These are phyloP conservation scores for Thalia dealbata DNA, from an alignment of 176 grass and related monocot genomes.

Conservation along the genomic window DNA sequence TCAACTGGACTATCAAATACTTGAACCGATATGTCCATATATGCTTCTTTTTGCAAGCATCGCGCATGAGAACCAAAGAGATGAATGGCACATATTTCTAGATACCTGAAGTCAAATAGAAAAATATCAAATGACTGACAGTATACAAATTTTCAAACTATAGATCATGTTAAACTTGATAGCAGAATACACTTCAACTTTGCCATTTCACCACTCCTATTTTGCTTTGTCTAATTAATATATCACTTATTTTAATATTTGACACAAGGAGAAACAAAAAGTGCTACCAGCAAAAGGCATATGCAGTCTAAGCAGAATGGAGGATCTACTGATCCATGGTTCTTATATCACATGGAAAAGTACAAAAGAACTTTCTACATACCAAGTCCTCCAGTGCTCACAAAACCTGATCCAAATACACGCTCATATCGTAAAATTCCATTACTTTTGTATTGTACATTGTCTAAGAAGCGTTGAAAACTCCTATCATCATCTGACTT, in stretches of 20 bases:
- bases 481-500: constrained; percentile 69
- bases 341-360: neutral
- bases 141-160: too few relatives aligned
- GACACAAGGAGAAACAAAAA: neutral
- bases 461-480: constrained; percentile 92
- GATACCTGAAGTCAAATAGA: too few relatives aligned
- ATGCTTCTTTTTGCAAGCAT: neutral
- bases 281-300: neutral
- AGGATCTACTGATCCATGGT: neutral
- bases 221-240: too few relatives aligned
- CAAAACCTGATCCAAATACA: constrained; percentile 85
- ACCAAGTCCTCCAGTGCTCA: constrained; percentile 97
- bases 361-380: neutral
- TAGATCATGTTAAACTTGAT: too few relatives aligned
- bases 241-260: neutral
- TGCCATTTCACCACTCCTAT: too few relatives aligned
- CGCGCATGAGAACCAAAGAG: neutral
- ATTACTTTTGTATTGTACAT: constrained; percentile 83
- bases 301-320: neutral
- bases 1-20: neutral
- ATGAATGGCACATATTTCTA: too few relatives aligned
- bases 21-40: neutral
- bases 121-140: too few relatives aligned
- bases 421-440: constrained; percentile 92
- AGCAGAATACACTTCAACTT: too few relatives aligned